A percentile compares a stretch with the other conserved stretches of the same genome.
Conservation (phyloP, 2,329 filamentous ascomycete species). For the Penicillium italicum region DNA sequence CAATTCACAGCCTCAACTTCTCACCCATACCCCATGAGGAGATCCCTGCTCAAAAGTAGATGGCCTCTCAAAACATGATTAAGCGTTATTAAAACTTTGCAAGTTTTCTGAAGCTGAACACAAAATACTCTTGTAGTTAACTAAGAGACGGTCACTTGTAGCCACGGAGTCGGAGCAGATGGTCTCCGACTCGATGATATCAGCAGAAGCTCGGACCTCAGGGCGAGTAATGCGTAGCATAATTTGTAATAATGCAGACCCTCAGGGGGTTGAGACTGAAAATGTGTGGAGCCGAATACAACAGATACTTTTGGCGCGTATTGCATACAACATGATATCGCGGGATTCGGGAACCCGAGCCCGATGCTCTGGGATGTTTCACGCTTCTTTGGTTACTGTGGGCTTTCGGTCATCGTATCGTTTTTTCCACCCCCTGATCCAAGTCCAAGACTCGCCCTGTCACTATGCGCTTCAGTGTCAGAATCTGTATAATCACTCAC, state of each 20-base stretch:
- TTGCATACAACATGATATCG: background rate
- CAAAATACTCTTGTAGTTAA: background rate
- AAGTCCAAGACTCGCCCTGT: constrained; percentile 32
- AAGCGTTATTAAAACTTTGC: no score
- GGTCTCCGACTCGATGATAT: background rate
- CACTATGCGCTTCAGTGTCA: constrained; percentile 32
- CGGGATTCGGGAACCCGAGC: background rate
- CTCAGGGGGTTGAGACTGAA: background rate
- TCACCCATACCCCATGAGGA: background rate
- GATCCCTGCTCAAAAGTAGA: background rate
- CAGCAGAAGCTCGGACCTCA: background rate
- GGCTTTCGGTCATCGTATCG: background rate
- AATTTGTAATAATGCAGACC: background rate
- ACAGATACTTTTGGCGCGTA: background rate
- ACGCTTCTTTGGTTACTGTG: background rate
- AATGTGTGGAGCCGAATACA: background rate
- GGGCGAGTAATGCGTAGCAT: background rate
- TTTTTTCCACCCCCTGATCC: constrained; percentile 28
- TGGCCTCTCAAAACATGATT: background rate
- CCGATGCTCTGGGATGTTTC: background rate
- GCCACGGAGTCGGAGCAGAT: background rate
- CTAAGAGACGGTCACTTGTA: background rate
- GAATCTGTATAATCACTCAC: constrained; percentile 29
- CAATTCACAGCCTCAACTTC: constrained; percentile 1
- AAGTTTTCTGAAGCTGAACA: background rate